Evolutionary conservation across 768 basidiomycete genomes (phyloP), one percentile per base, ranked within the genome.

Genomic region (Lactarius akahatsu): DNA sequence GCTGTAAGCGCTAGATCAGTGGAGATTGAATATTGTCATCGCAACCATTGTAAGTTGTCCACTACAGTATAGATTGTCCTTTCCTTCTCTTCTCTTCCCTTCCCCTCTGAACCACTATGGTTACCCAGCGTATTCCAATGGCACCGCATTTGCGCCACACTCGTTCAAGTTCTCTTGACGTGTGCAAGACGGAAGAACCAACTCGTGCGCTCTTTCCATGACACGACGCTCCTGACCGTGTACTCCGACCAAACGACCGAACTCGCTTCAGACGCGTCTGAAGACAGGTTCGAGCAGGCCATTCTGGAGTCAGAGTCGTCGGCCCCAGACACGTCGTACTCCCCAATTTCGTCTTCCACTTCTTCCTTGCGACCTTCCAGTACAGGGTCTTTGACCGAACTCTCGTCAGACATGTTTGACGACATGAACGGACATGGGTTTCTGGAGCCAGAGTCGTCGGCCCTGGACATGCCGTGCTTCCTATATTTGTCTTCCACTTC

Each of bases 131-230:
- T 11, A 50, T 13, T 23, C 47, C 5, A 50, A 23, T 23, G 45
- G 40, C 40, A 41, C 3, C 5, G 18, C 23, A 50, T 13, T 23
- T 50, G 1, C 47, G 3, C 5, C 11, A 16, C 26, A 26, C 50
- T 6, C 13, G 13, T 26, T n/a, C n/a, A n/a, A n/a, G n/a, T n/a
- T 52, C 6, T 52, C 26, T 20, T 13, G 20, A 20, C 30, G 13
- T 58, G 40, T 23, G 50, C 11, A 52, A 3, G 32, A 32, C 50
- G 32, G 40, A 34, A 34, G n/a, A 60, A 36, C 52, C 41, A 43
- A 23, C 16, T 54, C 30, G 58, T 64, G 20, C 40, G 50, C 30
- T 64, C 63, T 13, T 64, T 64, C 28, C 32, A 54, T 5, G 63
- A 64, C 16, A 8, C 54, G 50, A 59, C 1, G n/a, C 63, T 64